Evolutionary conservation across 371 early-diverging fungal genomes (phyloP).

Genomic region (Mucor lusitanicus): DNA sequence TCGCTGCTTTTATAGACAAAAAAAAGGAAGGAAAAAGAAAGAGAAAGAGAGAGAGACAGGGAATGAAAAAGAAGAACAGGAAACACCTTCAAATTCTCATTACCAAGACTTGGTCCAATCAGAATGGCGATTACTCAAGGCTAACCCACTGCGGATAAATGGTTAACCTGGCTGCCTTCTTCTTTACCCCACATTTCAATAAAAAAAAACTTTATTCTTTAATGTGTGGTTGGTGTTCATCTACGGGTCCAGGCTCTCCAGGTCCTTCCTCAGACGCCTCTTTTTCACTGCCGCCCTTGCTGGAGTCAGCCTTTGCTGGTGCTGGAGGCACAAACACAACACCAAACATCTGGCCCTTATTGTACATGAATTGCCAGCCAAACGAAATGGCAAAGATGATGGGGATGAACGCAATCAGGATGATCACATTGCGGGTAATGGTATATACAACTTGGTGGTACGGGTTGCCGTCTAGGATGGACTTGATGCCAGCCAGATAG

Average conservation of each 20-base stretch:
- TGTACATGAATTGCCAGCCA: conserved; percentile 20
- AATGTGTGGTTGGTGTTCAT: conserved; percentile 12
- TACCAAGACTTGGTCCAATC: neutral
- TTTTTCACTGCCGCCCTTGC: neutral
- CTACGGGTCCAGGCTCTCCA: conserved; percentile 12
- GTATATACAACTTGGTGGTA: conserved; percentile 22
- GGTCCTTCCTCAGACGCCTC: neutral
- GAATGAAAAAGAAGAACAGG: neutral
- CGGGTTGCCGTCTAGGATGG: conserved; percentile 19
- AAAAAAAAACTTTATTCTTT: conserved; percentile 2
- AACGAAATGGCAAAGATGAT: conserved; percentile 22
- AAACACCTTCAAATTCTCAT: neutral
- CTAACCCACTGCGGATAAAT: neutral
- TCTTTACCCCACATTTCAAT: neutral
- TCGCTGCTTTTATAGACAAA: neutral
- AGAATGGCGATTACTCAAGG: neutral
- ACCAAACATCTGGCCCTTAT: conserved; percentile 20
- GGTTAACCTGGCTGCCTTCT: neutral
- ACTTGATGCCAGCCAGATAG: conserved; percentile 24
- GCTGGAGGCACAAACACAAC: conserved; percentile 7
- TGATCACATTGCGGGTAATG: conserved; percentile 11
- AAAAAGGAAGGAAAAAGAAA: neutral
- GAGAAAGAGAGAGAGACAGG: neutral
- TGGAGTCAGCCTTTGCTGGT: neutral
- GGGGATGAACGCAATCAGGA: conserved; percentile 13